Base-by-base conservation (phyloP, 2,329 filamentous ascomycete genomes). In the Talaromyces sp. region DNA sequence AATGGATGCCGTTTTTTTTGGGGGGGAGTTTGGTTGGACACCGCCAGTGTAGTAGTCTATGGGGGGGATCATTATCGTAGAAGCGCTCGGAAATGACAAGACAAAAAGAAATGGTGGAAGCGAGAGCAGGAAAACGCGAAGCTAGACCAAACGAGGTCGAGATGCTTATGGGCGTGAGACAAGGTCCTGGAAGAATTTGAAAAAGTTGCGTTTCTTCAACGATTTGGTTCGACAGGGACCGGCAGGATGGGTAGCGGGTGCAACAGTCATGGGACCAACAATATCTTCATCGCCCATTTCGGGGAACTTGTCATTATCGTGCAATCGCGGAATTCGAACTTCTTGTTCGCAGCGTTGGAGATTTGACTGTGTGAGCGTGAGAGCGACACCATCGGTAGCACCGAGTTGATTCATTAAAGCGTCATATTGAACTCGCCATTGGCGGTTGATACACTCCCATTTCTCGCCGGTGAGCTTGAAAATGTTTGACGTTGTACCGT, bases 281-380 rank as follows among this genome's bases (percentile, higher is more conserved):
- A 97, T 95, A 71, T 96, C 92, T 64, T 92, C 88, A 65, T 96
- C 91, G 47, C 91, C 91, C 29, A 93, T 83, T 63, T 87, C 86
- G 20, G 91, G 91, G 65, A 96, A 97, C 72, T 97, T 96, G 67
- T 89, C 88, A 57, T 88, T 72, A 57, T 77, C 73, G 51, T 77
- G 69, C 20, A 77, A 67, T 32, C 69, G 65, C 14, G 75, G 75
- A 9, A 78, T 65, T 20, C 73, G 73, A 55, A 76, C 57, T 82
- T 67, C 79, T 75, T 46, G 43, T n/a, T 71, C 80, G 72, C 51
- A 87, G 80, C 63, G 73, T 61, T 69, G 66, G 41, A 69, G 60
- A 51, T 73, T 72, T 1, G 70, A 73, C 32, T 72, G 66, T 64
- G 67, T 68, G 61, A 73, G 64, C 48, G 59, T 71, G 56, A 74